Percentiles rank a stretch among this genome's conserved stretches.
Conservation (phyloP, 2,329 filamentous ascomycete genomes). For the Fusarium papillatum region DNA sequence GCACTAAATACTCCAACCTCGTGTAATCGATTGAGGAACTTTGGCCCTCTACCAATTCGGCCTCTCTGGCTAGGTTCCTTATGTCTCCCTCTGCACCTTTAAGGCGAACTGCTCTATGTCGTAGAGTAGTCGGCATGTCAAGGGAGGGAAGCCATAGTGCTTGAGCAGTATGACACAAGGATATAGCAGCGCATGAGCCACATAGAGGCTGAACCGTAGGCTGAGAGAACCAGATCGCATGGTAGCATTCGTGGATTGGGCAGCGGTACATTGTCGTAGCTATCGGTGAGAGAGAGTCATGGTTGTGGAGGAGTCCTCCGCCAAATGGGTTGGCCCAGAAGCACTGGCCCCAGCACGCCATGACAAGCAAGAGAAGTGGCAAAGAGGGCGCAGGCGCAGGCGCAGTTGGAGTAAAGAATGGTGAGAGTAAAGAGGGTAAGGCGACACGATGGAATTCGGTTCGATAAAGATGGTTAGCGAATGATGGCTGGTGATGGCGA, state of each 20-base stretch:
- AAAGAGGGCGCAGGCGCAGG: neutral
- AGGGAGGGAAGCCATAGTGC: slow-evolving; percentile 36
- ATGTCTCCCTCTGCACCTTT: slow-evolving; percentile 3
- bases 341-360: slow-evolving; percentile 44
- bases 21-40: neutral
- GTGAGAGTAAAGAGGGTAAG: neutral
- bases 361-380: slow-evolving; percentile 10
- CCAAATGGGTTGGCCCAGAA: slow-evolving; percentile 18
- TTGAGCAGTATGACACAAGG: slow-evolving; percentile 30
- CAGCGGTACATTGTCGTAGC: slow-evolving; percentile 49
- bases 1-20: neutral
- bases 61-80: slow-evolving; percentile 5
- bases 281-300: slow-evolving; percentile 23
- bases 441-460: neutral
- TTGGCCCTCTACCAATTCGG: neutral
- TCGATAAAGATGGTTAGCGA: slow-evolving; percentile 6
- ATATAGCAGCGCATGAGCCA: slow-evolving; percentile 51
- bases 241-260: slow-evolving; percentile 44
- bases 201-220: slow-evolving; percentile 45
- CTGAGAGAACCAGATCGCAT: slow-evolving; percentile 39
- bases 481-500: neutral
- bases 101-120: neutral
- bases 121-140: slow-evolving; percentile 31
- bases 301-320: slow-evolving; percentile 26
- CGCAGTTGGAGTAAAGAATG: neutral